Conservation (phyloP, 805 yeast species). For the Cyberlindnera mycetangii region DNA sequence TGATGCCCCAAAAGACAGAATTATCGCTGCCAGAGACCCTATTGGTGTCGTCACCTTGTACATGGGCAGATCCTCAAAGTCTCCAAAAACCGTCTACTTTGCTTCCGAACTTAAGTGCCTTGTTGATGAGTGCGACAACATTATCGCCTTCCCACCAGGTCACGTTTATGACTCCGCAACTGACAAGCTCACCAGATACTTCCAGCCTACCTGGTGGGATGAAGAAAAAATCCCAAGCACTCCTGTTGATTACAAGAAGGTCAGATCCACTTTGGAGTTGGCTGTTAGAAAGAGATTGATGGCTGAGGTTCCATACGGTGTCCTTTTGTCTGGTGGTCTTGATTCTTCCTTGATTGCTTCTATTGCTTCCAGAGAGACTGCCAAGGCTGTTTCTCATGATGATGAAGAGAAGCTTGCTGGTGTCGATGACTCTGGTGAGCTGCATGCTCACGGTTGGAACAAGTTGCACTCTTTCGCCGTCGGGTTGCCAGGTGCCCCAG, state of each 20-base stretch:
- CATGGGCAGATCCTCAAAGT: constrained; percentile 75
- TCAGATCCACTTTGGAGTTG: constrained; percentile 82
- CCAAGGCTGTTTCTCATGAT: constrained; percentile 55
- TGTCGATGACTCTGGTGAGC: constrained; percentile 83
- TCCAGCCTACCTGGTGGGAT: constrained; percentile 94
- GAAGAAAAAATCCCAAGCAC: constrained; percentile 68
- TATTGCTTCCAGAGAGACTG: constrained; percentile 95
- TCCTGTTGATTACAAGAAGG: constrained; percentile 66
- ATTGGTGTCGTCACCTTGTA: constrained; percentile 95
- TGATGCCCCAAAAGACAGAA: constrained; percentile 80
- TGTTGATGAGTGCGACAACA: constrained; percentile 90
- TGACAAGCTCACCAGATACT: constrained; percentile 83
- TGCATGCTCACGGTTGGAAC: constrained; percentile 74
- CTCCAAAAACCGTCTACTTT: constrained; percentile 78
- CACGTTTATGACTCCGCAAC: constrained; percentile 92
- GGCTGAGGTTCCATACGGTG: constrained; percentile 99
- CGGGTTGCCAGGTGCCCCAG: constrained; percentile 98
- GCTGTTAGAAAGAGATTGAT: constrained; percentile 98
- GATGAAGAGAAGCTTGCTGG: constrained; percentile 72
- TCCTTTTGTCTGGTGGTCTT: constrained; percentile 92
- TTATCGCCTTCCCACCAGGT: constrained; percentile 96
- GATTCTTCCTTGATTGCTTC: constrained; percentile 96
- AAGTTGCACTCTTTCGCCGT: constrained; percentile 93
- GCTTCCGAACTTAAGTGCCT: constrained; percentile 95
- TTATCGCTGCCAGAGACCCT: constrained; percentile 97